Evolutionary conservation across 78 protist species (phyloP).

Genomic region (Salpingoeca rosetta): DNA sequence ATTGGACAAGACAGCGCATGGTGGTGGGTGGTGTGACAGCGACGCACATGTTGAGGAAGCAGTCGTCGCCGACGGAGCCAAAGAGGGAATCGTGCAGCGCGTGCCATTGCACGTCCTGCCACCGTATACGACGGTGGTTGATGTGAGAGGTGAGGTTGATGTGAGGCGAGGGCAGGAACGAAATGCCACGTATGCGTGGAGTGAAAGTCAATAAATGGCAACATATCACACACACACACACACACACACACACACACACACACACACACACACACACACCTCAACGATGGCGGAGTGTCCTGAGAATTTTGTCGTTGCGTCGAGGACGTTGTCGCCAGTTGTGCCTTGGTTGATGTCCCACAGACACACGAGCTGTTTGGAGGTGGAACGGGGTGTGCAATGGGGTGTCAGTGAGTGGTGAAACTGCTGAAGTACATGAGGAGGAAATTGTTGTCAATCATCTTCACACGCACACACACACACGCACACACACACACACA

Average conservation of each 20-base stretch:
- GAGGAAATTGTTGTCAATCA: no score
- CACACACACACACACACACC: not conserved
- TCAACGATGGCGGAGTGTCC: constrained; percentile 54
- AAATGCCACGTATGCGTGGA: not conserved
- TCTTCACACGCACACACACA: no score
- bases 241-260: not conserved
- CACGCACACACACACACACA: no score
- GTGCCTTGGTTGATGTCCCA: constrained; percentile 69
- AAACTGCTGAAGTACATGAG: no score
- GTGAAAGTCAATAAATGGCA: not conserved
- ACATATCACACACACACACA: no score
- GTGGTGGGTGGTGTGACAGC: no score
- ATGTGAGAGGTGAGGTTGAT: not conserved
- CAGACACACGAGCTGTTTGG: constrained; percentile 56
- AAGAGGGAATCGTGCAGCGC: constrained; percentile 48
- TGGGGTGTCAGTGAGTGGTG: no score
- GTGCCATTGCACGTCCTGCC: constrained; percentile 82
- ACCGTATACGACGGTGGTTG: not conserved
- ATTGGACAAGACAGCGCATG: no score
- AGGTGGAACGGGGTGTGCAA: no score
- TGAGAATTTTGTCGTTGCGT: constrained; percentile 8
- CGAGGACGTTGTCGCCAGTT: constrained; percentile 8
- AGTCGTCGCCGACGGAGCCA: constrained; percentile 84
- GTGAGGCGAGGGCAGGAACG: not conserved
- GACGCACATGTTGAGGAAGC: constrained; percentile 41